These are phyloP conservation scores for Asterochloris sp. DNA, from an alignment of 139 green algal genomes.

Conservation along the genomic window DNA sequence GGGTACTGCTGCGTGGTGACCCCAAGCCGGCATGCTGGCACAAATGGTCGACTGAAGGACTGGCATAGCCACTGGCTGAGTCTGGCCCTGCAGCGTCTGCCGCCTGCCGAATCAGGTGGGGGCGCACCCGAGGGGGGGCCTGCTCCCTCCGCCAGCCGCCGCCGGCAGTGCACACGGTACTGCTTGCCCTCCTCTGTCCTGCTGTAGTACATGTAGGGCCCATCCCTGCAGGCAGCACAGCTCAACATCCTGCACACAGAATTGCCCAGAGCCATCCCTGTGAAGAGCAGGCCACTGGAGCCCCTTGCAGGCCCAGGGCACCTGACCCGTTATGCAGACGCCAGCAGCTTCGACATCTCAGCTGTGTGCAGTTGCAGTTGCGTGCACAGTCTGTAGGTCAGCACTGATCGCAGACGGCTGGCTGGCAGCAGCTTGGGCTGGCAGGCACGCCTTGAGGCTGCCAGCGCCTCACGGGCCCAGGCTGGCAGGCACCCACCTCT, in stretches of 20 bases:
- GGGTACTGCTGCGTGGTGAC: too few species aligned
- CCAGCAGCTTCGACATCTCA: not conserved
- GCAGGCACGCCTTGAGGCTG: not conserved
- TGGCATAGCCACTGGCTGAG: too few species aligned
- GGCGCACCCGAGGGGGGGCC: slow-evolving; percentile 15
- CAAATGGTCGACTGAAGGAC: too few species aligned
- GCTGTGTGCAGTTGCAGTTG: too few species aligned
- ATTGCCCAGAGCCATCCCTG: not conserved
- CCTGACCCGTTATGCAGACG: not conserved
- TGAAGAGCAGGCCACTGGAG: not conserved
- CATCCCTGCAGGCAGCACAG: slow-evolving; percentile 38
- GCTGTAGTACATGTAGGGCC: slow-evolving; percentile 78
- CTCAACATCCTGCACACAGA: not conserved
- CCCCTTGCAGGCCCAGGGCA: not conserved
- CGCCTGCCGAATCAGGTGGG: too few species aligned
- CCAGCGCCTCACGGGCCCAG: not conserved
- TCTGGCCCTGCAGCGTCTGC: too few species aligned
- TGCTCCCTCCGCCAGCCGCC: slow-evolving; percentile 30
- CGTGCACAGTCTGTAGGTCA: not conserved
- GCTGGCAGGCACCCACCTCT: slow-evolving; percentile 13
- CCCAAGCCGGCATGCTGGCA: too few species aligned
- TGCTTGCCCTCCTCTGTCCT: slow-evolving; percentile 70
- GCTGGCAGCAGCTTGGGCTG: not conserved
- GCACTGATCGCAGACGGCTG: not conserved
- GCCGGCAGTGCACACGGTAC: slow-evolving; percentile 74